Percentiles rank a stretch among this genome's conserved stretches.
Evolutionary conservation across 495 filamentous ascomycete genomes (phyloP).

Genomic region (Penicillium longicatenatum): DNA sequence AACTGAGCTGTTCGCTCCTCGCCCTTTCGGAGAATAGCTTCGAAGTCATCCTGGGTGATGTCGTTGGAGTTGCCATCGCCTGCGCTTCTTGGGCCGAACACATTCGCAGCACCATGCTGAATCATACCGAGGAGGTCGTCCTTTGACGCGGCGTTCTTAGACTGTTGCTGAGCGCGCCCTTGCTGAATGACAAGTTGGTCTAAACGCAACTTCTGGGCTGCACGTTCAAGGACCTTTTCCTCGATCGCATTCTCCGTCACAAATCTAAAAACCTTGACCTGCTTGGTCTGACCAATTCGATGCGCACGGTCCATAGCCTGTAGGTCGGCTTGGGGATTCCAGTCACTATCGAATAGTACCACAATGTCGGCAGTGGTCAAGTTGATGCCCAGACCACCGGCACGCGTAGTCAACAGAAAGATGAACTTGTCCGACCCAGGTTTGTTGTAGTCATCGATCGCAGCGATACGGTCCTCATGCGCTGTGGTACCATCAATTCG

Average conservation of each 20-base stretch:
- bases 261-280: slow-evolving; percentile 94
- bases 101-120: slow-evolving; percentile 93
- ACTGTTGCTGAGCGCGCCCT: slow-evolving; percentile 89
- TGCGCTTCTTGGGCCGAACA: slow-evolving; percentile 72
- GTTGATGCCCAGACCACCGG: slow-evolving; percentile 98
- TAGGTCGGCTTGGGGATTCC: slow-evolving; percentile 98
- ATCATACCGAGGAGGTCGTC: slow-evolving; percentile 98
- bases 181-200: slow-evolving; percentile 99
- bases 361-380: slow-evolving; percentile 95
- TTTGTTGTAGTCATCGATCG: slow-evolving; percentile 98
- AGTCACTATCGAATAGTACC: slow-evolving; percentile 97
- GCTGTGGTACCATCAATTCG: slow-evolving; percentile 97
- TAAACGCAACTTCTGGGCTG: slow-evolving; percentile 94
- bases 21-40: slow-evolving; percentile 80
- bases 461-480: slow-evolving; percentile 95
- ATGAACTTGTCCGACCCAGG: slow-evolving; percentile 94
- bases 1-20: slow-evolving; percentile 87
- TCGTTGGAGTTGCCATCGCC: slow-evolving; percentile 61
- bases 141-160: slow-evolving; percentile 86
- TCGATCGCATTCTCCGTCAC: slow-evolving; percentile 98
- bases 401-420: slow-evolving; percentile 95
- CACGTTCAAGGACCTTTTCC: slow-evolving; percentile 96
- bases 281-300: slow-evolving; percentile 98
- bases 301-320: slow-evolving; percentile 99
- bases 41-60: slow-evolving; percentile 84